Evolutionary conservation across 2,329 filamentous ascomycete genomes (phyloP).

Genomic region (Diaporthe sp.): DNA sequence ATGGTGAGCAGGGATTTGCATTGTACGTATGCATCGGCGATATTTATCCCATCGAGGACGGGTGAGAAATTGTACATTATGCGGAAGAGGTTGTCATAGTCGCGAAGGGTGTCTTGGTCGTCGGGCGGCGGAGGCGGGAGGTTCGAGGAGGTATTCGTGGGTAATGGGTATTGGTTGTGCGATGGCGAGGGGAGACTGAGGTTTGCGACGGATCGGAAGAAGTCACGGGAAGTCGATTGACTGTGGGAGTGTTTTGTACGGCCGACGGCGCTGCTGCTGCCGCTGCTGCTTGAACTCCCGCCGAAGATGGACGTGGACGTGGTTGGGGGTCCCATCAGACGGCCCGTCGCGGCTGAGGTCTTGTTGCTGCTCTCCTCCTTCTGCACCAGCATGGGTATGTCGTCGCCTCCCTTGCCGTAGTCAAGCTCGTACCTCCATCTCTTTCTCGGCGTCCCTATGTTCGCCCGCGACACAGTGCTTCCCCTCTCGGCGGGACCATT

Average conservation of each 20-base stretch:
- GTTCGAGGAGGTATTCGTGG: slow-evolving; percentile 37
- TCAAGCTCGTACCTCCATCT: slow-evolving; percentile 93
- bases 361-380: slow-evolving; percentile 64
- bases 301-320: slow-evolving; percentile 69
- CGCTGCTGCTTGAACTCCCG: slow-evolving; percentile 49
- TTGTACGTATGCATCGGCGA: slow-evolving; percentile 91
- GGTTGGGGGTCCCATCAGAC: slow-evolving; percentile 35
- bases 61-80: slow-evolving; percentile 96
- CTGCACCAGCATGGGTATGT: slow-evolving; percentile 89
- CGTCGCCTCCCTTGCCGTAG: slow-evolving; percentile 75
- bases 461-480: slow-evolving; percentile 48
- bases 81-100: slow-evolving; percentile 96
- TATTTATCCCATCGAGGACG: slow-evolving; percentile 83
- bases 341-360: slow-evolving; percentile 29
- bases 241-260: slow-evolving; percentile 58
- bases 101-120: slow-evolving; percentile 82
- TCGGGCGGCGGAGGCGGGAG: slow-evolving; percentile 62
- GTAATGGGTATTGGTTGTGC: slow-evolving; percentile 54
- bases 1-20: slow-evolving; percentile 90
- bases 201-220: slow-evolving; percentile 90
- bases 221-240: slow-evolving; percentile 58
- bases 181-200: slow-evolving; percentile 65
- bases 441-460: slow-evolving; percentile 58
- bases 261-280: slow-evolving; percentile 32
- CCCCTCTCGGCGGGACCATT: slow-evolving; percentile 48